Percentiles rank a stretch among this genome's conserved stretches.
These are phyloP conservation scores for Skeletonema marinoi DNA, from an alignment of 108 stramenopile species.

Conservation along the genomic window DNA sequence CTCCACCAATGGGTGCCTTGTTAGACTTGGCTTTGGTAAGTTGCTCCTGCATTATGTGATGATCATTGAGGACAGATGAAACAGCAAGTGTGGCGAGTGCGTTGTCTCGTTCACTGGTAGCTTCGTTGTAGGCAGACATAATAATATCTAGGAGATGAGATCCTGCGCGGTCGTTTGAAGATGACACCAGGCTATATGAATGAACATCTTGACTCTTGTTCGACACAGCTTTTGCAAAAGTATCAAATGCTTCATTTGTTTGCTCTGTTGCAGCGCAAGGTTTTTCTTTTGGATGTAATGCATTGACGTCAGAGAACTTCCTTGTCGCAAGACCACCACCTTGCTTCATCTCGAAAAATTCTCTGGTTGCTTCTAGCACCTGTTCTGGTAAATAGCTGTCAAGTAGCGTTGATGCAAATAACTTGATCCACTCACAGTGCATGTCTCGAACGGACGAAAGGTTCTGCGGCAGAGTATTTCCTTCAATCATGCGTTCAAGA, in stretches of 20 bases:
- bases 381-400: background rate
- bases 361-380: background rate
- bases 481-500: background rate
- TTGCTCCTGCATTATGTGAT: conserved; percentile 53
- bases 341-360: background rate
- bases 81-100: conserved; percentile 62
- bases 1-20: background rate
- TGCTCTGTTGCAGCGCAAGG: background rate
- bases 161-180: background rate
- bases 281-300: background rate
- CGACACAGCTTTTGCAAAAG: background rate
- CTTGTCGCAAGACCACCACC: background rate
- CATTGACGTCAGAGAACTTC: background rate
- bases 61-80: conserved; percentile 62
- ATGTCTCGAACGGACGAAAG: background rate
- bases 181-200: background rate
- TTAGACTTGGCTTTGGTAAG: conserved; percentile 30
- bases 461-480: background rate
- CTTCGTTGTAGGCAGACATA: conserved; percentile 51
- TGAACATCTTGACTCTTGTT: conserved; percentile 7
- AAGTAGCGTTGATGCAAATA: background rate
- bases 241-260: background rate
- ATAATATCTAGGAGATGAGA: conserved; percentile 13
- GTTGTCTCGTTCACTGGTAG: conserved; percentile 67
- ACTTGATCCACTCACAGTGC: background rate